These are phyloP conservation scores for Aphanomyces astaci DNA, from an alignment of 352 stramenopile genomes.

Conservation along the genomic window DNA sequence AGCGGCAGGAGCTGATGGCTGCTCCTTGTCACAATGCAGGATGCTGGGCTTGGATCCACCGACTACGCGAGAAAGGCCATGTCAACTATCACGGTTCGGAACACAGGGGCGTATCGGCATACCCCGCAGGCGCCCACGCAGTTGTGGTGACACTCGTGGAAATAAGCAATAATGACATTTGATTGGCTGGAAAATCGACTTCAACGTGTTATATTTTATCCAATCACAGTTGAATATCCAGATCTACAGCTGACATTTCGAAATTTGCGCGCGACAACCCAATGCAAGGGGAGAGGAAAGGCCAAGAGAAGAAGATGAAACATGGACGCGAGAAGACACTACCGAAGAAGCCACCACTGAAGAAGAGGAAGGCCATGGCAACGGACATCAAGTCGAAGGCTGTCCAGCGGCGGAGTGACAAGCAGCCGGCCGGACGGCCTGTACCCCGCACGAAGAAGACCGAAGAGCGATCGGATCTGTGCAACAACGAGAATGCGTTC, in stretches of 20 bases:
- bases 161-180: not conserved
- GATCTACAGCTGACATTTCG: too few relatives aligned
- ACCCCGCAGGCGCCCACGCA: conserved; percentile 45
- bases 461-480: too few relatives aligned
- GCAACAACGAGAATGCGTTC: not conserved
- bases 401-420: too few relatives aligned
- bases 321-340: not conserved
- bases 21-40: conserved; percentile 24
- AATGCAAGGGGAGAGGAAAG: not conserved
- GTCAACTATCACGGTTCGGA: conserved; percentile 56
- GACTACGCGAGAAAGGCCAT: conserved; percentile 63
- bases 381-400: not conserved
- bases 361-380: not conserved
- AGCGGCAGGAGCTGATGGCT: not conserved
- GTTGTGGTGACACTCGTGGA: too few relatives aligned
- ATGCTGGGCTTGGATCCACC: conserved; percentile 53
- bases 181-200: not conserved
- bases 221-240: not conserved
- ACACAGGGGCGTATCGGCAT: conserved; percentile 60
- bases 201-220: not conserved
- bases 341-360: not conserved
- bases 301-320: not conserved
- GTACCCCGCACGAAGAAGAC: too few relatives aligned
- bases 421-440: too few relatives aligned
- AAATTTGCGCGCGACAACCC: not conserved